These are phyloP conservation scores for Eucalyptus viminalis DNA, from an alignment of 345 rosid species.

Conservation along the genomic window DNA sequence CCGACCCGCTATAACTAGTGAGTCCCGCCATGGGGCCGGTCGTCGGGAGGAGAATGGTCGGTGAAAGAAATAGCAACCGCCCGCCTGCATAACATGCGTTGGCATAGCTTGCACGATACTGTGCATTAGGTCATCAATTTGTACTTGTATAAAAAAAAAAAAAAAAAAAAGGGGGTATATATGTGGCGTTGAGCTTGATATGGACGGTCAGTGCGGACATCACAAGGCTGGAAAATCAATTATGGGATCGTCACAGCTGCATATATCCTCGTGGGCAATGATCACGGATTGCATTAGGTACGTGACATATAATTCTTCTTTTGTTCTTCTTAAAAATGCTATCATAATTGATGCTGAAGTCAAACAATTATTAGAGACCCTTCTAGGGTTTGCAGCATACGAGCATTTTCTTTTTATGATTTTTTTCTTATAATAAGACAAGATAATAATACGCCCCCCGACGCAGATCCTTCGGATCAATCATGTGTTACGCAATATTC, in stretches of 20 bases:
- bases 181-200: background rate
- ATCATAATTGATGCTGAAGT: background rate
- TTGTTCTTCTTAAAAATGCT: background rate
- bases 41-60: background rate
- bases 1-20: background rate
- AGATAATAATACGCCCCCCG: background rate
- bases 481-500: background rate
- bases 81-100: background rate
- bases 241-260: background rate
- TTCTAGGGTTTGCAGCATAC: background rate
- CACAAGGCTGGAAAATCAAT: background rate
- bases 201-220: background rate
- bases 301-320: background rate
- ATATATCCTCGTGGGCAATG: background rate
- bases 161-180: rapidly evolving
- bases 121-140: background rate
- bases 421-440: too few relatives aligned
- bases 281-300: background rate
- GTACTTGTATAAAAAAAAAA: background rate
- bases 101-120: background rate
- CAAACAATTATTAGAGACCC: background rate
- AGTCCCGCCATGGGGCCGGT: rapidly evolving
- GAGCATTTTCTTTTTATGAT: background rate
- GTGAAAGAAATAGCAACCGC: background rate
- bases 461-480: background rate